Base-by-base conservation (phyloP, 1,139 yeast genomes). In the Yamadazyma pseudoaaseri region DNA sequence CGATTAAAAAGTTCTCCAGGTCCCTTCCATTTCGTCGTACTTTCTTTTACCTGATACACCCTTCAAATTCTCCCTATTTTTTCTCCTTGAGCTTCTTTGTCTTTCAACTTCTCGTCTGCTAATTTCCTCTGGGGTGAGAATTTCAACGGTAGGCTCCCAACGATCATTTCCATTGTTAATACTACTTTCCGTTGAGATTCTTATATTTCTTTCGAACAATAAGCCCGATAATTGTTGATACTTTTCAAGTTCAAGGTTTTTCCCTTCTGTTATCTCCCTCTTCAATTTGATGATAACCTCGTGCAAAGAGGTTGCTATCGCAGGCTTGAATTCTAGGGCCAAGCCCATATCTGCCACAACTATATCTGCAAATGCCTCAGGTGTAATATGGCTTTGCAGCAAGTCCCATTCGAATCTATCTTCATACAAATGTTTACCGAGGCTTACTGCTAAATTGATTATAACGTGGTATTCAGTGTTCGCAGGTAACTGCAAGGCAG, bases 341-440 rank as follows among this genome's bases (percentile, higher is more conserved):
- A 92, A 64, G 0, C 97, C 97, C 56, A 92, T 60, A 49, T 92
- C 99, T 25, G 78, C 73, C 3, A 87, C 96, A 2, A 90, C 89
- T 3, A 75, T 74, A 43, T 73, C 76, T 0, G 97, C 95, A 65
- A 92, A 92, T 32, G 64, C 65, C 53, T 89, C 96, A 0, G 98
- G 97, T 0, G 94, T 79, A 5, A 84, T 56, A 1, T 70, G 63
- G n/a, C 71, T 66, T 43, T 80, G 79, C 18, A 63, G 69, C 40
- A 92, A 65, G 53, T 92, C 95, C 97, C 98, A 92, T 58, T 92
- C 98, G 46, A 92, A 83, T 53, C 86, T 84, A 60, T 92, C 99
- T 49, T 90, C 96, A 51, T 83, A 87, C 31, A 90, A 70, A 49
- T 81, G 82, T 51, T 86, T 86, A 48, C 89, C 89, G 42, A 92